Percentiles rank a stretch among this genome's conserved stretches.
phyloP scores from a whole-genome alignment of 2,329 filamentous ascomycete genomes.

The Anisogramma anomala region DNA sequence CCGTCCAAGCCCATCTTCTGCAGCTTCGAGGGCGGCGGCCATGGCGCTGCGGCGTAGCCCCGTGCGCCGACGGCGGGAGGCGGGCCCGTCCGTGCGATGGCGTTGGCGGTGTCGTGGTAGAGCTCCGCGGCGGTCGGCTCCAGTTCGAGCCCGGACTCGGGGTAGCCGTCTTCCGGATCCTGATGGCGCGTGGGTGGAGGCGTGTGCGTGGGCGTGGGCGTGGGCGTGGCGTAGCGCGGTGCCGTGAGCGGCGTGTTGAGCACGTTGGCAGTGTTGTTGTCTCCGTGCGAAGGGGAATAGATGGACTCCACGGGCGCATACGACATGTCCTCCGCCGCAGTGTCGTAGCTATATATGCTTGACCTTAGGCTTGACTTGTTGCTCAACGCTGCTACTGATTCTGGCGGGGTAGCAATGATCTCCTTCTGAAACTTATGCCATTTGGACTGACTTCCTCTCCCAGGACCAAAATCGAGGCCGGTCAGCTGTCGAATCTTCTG shows the following conservation, averaged over 20 bases:
- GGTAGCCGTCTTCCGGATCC: no score
- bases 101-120: slow-evolving; percentile 2
- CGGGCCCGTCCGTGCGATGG: slow-evolving; percentile 2
- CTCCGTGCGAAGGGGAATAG: neutral
- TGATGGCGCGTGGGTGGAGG: no score
- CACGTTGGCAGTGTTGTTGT: slow-evolving; percentile 3
- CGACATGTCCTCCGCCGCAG: slow-evolving; percentile 11
- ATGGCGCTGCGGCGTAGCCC: neutral
- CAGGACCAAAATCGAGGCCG: slow-evolving; percentile 25
- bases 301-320: slow-evolving; percentile 10
- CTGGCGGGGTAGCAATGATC: slow-evolving; percentile 14
- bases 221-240: neutral
- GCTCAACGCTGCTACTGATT: no score
- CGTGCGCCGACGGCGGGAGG: neutral
- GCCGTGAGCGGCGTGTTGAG: neutral
- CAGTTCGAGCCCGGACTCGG: slow-evolving; percentile 2
- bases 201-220: neutral
- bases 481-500: slow-evolving; percentile 32
- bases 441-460: slow-evolving; percentile 8
- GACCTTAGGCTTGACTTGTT: no score
- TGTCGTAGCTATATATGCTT: slow-evolving; percentile 15
- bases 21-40: neutral
- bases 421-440: slow-evolving; percentile 4
- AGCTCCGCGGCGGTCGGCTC: slow-evolving; percentile 4
- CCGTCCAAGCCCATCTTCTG: slow-evolving; percentile 3